These are phyloP conservation scores for Heliamphora pulchella DNA, from an alignment of 179 eudicot species.

Conservation along the genomic window DNA sequence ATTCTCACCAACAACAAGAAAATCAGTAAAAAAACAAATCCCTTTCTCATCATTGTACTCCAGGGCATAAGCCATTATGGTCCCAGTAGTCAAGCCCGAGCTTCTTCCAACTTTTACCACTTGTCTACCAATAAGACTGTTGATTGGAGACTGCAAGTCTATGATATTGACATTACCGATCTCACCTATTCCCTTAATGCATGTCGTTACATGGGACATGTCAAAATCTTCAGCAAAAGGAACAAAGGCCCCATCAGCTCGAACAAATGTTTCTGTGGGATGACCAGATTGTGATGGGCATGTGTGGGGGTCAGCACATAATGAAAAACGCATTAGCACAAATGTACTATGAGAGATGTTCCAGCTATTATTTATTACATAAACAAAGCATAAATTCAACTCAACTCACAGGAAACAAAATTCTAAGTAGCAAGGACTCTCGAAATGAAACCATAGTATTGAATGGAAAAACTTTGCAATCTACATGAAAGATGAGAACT, in stretches of 20 bases:
- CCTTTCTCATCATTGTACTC: conserved; percentile 63
- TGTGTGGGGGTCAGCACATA: neutral
- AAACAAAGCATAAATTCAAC: neutral
- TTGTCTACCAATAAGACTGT: conserved; percentile 41
- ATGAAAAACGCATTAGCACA: neutral
- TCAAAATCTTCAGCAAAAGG: conserved; percentile 57
- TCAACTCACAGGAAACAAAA: neutral
- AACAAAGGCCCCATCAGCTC: conserved; percentile 70
- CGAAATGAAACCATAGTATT: neutral
- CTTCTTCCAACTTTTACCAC: conserved; percentile 56
- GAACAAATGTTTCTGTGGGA: conserved; percentile 56
- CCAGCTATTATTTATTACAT: neutral
- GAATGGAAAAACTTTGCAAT: neutral
- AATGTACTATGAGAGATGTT: neutral
- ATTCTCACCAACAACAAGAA: conserved; percentile 52
- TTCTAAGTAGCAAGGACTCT: neutral
- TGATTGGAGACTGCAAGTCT: conserved; percentile 46
- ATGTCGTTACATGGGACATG: conserved; percentile 40
- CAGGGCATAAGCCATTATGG: conserved; percentile 58
- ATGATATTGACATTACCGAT: conserved; percentile 37
- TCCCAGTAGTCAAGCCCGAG: conserved; percentile 50
- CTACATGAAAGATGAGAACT: neutral
- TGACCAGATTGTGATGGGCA: conserved; percentile 1
- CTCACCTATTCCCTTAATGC: conserved; percentile 48
- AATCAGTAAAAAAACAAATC: conserved; percentile 50